These are phyloP conservation scores for Sorghum bicolor DNA, from an alignment of 176 grass and related monocot species.

Conservation along the genomic window DNA sequence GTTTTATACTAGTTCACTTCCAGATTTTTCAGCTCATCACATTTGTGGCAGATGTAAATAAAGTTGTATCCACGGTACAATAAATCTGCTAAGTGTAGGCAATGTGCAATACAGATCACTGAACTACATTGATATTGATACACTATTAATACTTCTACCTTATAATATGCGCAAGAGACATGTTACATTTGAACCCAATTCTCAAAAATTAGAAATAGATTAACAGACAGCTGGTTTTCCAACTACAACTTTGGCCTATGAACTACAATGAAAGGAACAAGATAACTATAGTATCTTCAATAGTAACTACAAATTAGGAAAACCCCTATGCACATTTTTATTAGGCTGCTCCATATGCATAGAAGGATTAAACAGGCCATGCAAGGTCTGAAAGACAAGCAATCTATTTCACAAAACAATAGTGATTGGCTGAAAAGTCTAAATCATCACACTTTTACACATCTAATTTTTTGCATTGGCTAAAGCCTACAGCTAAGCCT, in stretches of 20 bases:
- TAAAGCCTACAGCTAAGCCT: neutral
- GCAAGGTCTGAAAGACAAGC: neutral
- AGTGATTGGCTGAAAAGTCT: neutral
- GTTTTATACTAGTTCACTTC: neutral
- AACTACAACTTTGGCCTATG: neutral
- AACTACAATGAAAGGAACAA: neutral
- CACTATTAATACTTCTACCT: neutral
- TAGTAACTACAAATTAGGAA: neutral
- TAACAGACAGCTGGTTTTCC: conserved; percentile 11
- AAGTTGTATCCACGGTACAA: neutral
- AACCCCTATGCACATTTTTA: neutral
- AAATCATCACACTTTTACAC: neutral
- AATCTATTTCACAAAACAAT: neutral
- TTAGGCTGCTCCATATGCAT: neutral
- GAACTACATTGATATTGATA: neutral
- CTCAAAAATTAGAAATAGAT: neutral
- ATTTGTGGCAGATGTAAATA: neutral
- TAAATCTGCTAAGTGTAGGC: neutral
- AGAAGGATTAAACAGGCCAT: neutral
- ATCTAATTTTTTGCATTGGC: neutral
- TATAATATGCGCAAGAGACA: neutral
- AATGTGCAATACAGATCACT: neutral
- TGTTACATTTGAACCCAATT: neutral
- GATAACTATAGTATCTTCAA: neutral
- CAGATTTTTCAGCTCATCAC: neutral